Base-by-base conservation (phyloP, 805 yeast genomes). In the Cyberlindnera mississippiensis region DNA sequence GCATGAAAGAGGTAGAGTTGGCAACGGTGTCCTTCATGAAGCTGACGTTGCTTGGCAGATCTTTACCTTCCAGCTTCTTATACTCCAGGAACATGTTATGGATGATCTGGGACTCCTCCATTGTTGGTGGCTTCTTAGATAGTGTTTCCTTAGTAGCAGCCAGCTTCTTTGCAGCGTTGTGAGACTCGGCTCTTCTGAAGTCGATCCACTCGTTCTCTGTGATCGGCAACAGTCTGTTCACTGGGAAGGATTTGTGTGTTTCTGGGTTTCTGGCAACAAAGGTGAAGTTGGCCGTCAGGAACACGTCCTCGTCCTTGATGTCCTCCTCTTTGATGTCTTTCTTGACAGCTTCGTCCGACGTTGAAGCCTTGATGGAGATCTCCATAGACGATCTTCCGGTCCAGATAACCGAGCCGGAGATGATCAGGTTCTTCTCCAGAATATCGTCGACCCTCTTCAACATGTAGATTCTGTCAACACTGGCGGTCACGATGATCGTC, bases 321-420 rank as follows among this genome's bases (percentile, higher is more conserved):
- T 76, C 68, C 3, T 67, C 73, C 45, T 82, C 82, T 11, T 73
- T 71, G 42, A 83, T 66, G 20, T 69, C 71, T 13, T 60, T 58
- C 4, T 85, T 85, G 8, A 78, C 49, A 8, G 68, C 68, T 12
- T 71, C 75, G 39, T 77, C 80, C 42, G 79, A 80, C 3, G 95
- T 80, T 49, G 87, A 85, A 2, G 96, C 98, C 57, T 80, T 84
- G 53, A 90, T 93, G 35, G 89, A 76, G 57, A 90, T 90, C 64
- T 90, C 97, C 96, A 90, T 90, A 1, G 96, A 89, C 1, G 96
- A 85, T 46, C 87, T 72, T 45, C 98, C 98, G 0, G 96, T 90
- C 87, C 95, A 90, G 8, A 95, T 82, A 33, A 89, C 96, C 38
- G 81, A 72, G n/a, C 98, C 98, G 24, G 93, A 89, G 46, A 90